These are phyloP conservation scores for Hymenoscyphus fructigenus DNA, from an alignment of 2,329 filamentous ascomycete species.

Conservation along the genomic window DNA sequence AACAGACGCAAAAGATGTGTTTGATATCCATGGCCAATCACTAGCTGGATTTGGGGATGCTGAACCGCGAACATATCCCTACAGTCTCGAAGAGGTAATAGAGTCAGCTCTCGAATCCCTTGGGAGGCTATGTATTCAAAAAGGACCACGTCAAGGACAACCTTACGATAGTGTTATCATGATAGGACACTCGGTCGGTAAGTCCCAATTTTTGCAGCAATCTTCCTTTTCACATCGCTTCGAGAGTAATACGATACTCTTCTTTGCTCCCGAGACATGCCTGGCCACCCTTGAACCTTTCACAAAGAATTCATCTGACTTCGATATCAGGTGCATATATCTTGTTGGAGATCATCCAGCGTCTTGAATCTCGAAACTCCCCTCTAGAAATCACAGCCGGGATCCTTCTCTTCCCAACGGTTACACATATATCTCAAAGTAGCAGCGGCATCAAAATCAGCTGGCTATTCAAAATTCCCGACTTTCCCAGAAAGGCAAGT, in stretches of 20 bases:
- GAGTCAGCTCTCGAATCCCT: conserved; percentile 23
- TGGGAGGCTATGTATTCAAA: conserved; percentile 25
- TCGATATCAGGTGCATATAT: conserved; percentile 53
- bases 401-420: conserved; percentile 71
- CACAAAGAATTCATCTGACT: no score
- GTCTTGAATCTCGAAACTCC: conserved; percentile 22
- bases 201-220: no score
- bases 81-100: conserved; percentile 55
- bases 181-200: conserved; percentile 71
- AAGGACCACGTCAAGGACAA: conserved; percentile 35
- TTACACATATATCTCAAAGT: conserved; percentile 67
- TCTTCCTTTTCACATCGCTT: no score
- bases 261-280: no score
- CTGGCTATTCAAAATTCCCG: conserved; percentile 40
- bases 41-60: conserved; percentile 58
- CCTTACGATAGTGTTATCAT: conserved; percentile 61
- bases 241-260: no score
- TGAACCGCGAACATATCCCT: conserved; percentile 43
- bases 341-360: conserved; percentile 63
- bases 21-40: conserved; percentile 56
- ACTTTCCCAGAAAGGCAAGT: conserved; percentile 30
- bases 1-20: conserved; percentile 17
- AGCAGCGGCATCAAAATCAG: conserved; percentile 56
- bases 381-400: conserved; percentile 42
- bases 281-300: no score